Evolutionary conservation across 2,329 filamentous ascomycete species (phyloP), one percentile per base, ranked within the genome.

Genomic region (Scleromitrula shiraiana): DNA sequence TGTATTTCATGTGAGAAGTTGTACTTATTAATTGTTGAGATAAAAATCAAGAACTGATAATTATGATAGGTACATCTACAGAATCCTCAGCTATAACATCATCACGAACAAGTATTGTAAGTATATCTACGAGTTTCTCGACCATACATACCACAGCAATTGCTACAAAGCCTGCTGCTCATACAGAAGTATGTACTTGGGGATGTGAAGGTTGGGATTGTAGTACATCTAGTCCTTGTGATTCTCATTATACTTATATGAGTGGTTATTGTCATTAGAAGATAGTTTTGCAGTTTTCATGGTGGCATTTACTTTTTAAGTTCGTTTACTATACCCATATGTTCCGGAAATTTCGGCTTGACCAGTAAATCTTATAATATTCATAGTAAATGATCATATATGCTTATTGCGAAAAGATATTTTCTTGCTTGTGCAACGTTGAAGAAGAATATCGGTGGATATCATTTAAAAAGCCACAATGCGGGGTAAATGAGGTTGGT

Each of bases 131-230:
- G 4, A 35, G 26, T 9, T 19, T 40, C 26, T 29, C 36, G 9
- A 46, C 44, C 12, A n/a, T 30, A 12, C 22, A 15, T 4, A 7
- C 10, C 14, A 41, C 20, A n/a, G 12, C 37, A 7, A 44, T 40
- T 9, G 26, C 32, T 7, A 27, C 39, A 9, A 44, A 29, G 3
- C 10, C 32, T 17, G n/a, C 35, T 9, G 29, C 17, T 10, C 20
- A 23, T 12, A 44, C 32, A 9, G 40, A 15, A 10, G 9, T n/a
- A n/a, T 49, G 47, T 20, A 49, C 41, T 32, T 49, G 47, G 47
- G 47, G 47, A 2, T 46, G 47, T 10, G 17, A 22, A 9, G 41
- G 47, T 12, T 49, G 47, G 47, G 47, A 49, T 15, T 49, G 47
- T 9, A 46, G 47, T 7, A 8, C 26, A 15, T 19, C 8, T 4